Evolutionary conservation across 176 grass and related monocot species (phyloP).

Genomic region (Rhipidocladum racemiflorum): DNA sequence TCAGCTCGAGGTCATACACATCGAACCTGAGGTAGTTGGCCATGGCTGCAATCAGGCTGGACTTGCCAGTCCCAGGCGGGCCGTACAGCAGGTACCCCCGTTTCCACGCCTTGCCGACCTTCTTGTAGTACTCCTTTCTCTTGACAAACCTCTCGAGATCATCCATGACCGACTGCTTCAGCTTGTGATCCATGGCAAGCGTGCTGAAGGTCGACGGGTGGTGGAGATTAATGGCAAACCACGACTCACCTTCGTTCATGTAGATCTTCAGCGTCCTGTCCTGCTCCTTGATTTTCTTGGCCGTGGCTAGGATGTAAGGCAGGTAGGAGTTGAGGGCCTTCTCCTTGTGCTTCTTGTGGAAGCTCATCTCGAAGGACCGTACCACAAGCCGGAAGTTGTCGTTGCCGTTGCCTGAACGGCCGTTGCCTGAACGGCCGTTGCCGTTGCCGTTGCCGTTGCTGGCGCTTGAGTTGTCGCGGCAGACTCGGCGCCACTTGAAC

Average conservation of each 20-base stretch:
- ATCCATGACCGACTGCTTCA: slow-evolving; percentile 63
- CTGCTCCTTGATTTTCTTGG: slow-evolving; percentile 61
- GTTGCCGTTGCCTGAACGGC: slow-evolving; percentile 24
- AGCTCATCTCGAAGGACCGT: slow-evolving; percentile 72
- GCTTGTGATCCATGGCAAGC: slow-evolving; percentile 61
- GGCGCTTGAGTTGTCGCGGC: slow-evolving; percentile 35
- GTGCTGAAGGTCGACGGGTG: slow-evolving; percentile 82
- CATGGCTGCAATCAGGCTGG: slow-evolving; percentile 87
- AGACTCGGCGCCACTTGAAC: slow-evolving; percentile 73
- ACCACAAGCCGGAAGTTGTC: slow-evolving; percentile 36
- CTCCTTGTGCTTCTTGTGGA: slow-evolving; percentile 73
- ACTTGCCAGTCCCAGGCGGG: slow-evolving; percentile 86
- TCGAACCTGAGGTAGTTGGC: slow-evolving; percentile 95
- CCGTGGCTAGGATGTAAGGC: slow-evolving; percentile 57
- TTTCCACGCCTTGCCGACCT: slow-evolving; percentile 91
- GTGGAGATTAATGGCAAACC: slow-evolving; percentile 70
- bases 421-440: slow-evolving; percentile 12
- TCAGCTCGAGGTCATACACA: slow-evolving; percentile 90
- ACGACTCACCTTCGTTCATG: slow-evolving; percentile 74
- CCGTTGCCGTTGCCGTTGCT: not conserved
- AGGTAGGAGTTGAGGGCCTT: slow-evolving; percentile 61
- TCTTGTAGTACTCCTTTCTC: slow-evolving; percentile 83
- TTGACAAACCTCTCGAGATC: slow-evolving; percentile 73
- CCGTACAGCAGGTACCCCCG: slow-evolving; percentile 83
- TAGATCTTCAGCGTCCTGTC: slow-evolving; percentile 70